Base-by-base conservation (phyloP, 1,284 basidiomycete genomes). In the Tetrapyrgos nigripes region DNA sequence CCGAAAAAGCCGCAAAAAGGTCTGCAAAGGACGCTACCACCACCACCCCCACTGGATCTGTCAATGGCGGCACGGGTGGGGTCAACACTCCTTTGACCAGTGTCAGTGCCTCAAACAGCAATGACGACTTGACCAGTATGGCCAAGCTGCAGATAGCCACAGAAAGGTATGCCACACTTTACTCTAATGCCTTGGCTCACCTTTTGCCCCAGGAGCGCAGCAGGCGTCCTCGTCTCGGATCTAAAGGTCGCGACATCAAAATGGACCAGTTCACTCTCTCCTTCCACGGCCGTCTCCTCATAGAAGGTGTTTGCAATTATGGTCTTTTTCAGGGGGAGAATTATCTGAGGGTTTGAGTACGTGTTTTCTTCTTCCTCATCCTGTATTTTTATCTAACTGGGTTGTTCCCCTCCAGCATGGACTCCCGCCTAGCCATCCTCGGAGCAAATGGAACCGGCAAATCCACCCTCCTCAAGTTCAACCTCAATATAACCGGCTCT, bases 381-480 rank as follows among this genome's bases (percentile, higher is more conserved):
- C n/a, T 40, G 5, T 17, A 40, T 17, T 4, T n/a, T 11, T n/a
- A 9, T n/a, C 37, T 17, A 5, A 11, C 19, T 40, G 14, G 5
- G 8, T 33, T 8, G 14, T 14, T 33, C 8, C 8, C 31, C n/a
- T 60, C 17, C 66, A 94, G 92, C 75, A 97, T 97, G 94, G 95
- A 97, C 77, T 94, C 93, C 28, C 91, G 94, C 62, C 83, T 99
- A 52, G 97, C 97, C 67, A 98, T 99, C 71, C 94, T 99, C 66
- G 97, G 97, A 60, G 95, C 96, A 65, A 99, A 99, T 79, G 97
- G 97, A 74, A 92, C 97, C 31, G 97, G 97, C 62, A 99, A 99
- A 76, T 98, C 97, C 33, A 99, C 97, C 8, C 87, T 99, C 53
- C 86, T 99, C 47, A 91, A 98, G 81, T 87, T 99, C 59, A n/a